Evolutionary conservation across 2,329 filamentous ascomycete species (phyloP), one percentile per base, ranked within the genome.

Genomic region (Elsinoe necatrix): DNA sequence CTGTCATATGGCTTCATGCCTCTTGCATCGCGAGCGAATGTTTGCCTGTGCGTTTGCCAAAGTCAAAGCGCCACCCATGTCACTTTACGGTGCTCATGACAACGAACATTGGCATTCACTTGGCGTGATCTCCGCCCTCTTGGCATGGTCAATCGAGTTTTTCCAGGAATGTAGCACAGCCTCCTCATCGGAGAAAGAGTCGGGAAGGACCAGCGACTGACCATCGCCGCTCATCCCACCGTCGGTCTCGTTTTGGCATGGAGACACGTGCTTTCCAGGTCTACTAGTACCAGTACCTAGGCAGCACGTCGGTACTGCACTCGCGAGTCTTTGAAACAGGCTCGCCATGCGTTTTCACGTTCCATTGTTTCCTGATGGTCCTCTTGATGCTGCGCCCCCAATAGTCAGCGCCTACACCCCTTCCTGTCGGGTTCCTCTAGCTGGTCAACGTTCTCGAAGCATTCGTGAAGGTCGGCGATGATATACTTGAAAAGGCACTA

Each of bases 11-110:
- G 45, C 45, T 31, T 50, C 12, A 2, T 18, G 27, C 16, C 25
- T 31, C 18, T 14, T 20, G 14, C 25, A 45, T 25, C 16, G 8
- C 14, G 45, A 50, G 31, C 25, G 25, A 31, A 20, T 50, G 25
- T 31, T 50, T 50, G 45, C 45, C 8, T 50, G 23, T 50, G 45
- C 20, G 25, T 25, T 50, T 31, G 2, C 14, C 20, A 50, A 50
- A 21, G 45, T 50, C 45, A 45, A 45, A 45, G 41, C 45, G 45
- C 45, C 45, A 50, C 45, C 45, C 25, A 50, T 50, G 45, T 50
- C 25, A 50, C 29, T 21, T 18, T 34, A 31, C 16, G 45, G 25
- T 50, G 14, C 27, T 50, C 45, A 50, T 31, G 45, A 45, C 41
- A 45, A 45, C 41, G 41, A n/a, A 45, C 29, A 20, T 50, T 50